Percentiles rank a stretch among this genome's conserved stretches.
Evolutionary conservation across 129 eudicot genomes (phyloP).

Genomic region (Deinandra increscens): DNA sequence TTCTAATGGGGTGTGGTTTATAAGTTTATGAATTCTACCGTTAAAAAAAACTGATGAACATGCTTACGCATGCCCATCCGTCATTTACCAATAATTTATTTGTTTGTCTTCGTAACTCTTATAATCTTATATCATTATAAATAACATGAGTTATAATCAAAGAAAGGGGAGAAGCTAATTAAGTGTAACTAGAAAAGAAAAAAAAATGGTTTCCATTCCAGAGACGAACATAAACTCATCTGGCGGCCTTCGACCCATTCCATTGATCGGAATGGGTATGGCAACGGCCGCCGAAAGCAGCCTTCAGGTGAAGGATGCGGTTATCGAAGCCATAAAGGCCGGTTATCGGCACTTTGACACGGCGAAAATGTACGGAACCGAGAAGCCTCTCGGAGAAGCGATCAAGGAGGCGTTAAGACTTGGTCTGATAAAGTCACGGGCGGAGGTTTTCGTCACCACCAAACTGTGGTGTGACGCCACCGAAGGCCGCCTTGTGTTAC

Average conservation of each 20-base stretch:
- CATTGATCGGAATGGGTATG: slow-evolving; percentile 46
- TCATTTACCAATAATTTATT: slow-evolving; percentile 1
- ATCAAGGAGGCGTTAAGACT: slow-evolving; percentile 24
- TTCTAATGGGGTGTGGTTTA: too few relatives aligned
- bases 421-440: slow-evolving; percentile 20
- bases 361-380: slow-evolving; percentile 14
- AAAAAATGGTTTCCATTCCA: slow-evolving; percentile 20
- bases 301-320: slow-evolving; percentile 29
- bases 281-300: background rate
- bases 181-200: too few relatives aligned
- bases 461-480: slow-evolving; percentile 37
- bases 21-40: too few relatives aligned
- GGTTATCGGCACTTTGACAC: slow-evolving; percentile 49
- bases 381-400: slow-evolving; percentile 23
- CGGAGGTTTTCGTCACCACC: slow-evolving; percentile 32
- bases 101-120: too few relatives aligned
- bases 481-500: slow-evolving; percentile 36
- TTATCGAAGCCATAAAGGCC: slow-evolving; percentile 45
- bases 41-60: too few relatives aligned
- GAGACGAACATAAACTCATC: slow-evolving; percentile 15
- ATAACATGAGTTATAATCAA: too few relatives aligned
- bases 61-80: slow-evolving; percentile 5
- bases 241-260: slow-evolving; percentile 32
- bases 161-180: too few relatives aligned
- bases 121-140: too few relatives aligned